Evolutionary conservation across 169 alveolate genomes (phyloP), one percentile per base, ranked within the genome.

Genomic region (Miamiensis avidus): DNA sequence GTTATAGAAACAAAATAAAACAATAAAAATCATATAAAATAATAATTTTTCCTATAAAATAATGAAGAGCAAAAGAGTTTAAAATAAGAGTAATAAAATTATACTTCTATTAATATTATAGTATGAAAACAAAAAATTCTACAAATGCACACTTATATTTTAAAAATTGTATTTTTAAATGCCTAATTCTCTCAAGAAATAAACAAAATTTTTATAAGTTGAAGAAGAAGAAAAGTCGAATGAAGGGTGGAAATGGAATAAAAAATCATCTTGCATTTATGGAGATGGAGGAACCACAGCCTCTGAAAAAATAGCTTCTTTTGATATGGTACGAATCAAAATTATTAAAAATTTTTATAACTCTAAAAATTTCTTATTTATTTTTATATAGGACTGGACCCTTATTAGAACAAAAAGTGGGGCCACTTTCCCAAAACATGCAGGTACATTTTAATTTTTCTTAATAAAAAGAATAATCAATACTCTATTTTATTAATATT

Each of bases 401-500:
- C 16, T 79, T 0, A 79, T 79, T n/a, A 79, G 34, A 64, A 79
- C 84, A 11, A 79, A 79, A 64, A 79, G 76, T 65, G 84, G 84
- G 34, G 65, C 34, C 27, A 79, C 34, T 34, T 79, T 79, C 75
- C 84, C 84, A 49, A 34, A 79, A 79, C 34, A 79, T 64, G 84
- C 69, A 11, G 69, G 69, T 49, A 49, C 4, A 4, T 11, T 49
- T 49, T 11, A 11, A 49, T 49, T 11, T 11, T 49, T 11, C 4
- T 49, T 49, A n/a, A n/a, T n/a, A n/a, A n/a, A n/a, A n/a, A n/a
- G n/a, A n/a, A n/a, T n/a, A n/a, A n/a, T n/a, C n/a, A n/a, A n/a
- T n/a, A n/a, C n/a, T n/a, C n/a, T n/a, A n/a, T n/a, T n/a, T n/a
- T n/a, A n/a, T n/a, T n/a, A n/a, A n/a, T n/a, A n/a, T n/a, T n/a